Base-by-base conservation (phyloP, 805 yeast species). In the Suhomyces faveliae region DNA sequence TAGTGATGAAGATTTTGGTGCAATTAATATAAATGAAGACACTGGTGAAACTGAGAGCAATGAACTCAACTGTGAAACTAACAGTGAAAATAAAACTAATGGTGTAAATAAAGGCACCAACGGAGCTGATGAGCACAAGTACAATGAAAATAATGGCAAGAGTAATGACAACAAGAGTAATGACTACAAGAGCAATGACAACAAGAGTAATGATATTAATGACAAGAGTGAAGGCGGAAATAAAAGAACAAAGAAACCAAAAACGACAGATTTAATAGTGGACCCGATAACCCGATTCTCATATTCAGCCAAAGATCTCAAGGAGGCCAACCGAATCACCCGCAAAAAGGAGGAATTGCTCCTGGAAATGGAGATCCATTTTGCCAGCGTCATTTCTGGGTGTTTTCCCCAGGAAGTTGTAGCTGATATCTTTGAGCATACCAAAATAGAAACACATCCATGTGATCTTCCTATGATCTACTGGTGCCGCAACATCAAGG, bases 301-400 rank as follows among this genome's bases (percentile, higher is more conserved):
- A 17, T 65, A 57, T 46, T 49, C 68, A 2, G 39, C 56, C 17
- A 68, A 68, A 39, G 68, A 69, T 20, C 55, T 73, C 43, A 60
- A 58, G 5, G 67, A 62, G 9, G 75, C 66, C 6, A 73, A 73
- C 48, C 65, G 54, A 47, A 64, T 60, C 3, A 61, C 61, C 2
- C 61, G 81, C 43, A 63, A 74, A 19, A 81, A 77, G 55, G 80
- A 73, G 6, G 84, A 80, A 29, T 63, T 83, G 3, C 58, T 80
- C 23, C 52, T 66, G 1, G 81, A 79, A 48, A 80, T 85, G 74
- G 65, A 70, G 4, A 50, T 83, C 13, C 68, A 68, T 12, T 56
- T 79, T 15, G 73, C 84, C 1, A 41, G 42, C 4, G 40, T 45
- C 5, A 59, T 80, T 19, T 57, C 65, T 21, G 59, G 63, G 2